phyloP scores from a whole-genome alignment of 2,329 filamentous ascomycete species.

The Ophiostoma angusticollis region DNA sequence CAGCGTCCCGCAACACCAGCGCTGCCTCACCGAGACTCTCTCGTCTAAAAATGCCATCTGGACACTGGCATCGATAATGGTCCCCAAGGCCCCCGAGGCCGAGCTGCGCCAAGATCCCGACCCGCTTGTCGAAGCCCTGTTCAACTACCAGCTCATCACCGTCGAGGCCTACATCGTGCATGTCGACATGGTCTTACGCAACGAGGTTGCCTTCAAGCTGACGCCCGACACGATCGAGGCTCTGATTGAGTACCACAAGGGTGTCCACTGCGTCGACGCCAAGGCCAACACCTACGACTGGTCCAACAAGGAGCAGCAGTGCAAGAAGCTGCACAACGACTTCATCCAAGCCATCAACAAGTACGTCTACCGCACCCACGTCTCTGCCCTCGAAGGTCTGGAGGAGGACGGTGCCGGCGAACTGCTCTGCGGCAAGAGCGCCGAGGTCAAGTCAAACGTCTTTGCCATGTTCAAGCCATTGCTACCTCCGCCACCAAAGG shows the following conservation, averaged over 20 bases:
- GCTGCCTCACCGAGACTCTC: slow-evolving; percentile 88
- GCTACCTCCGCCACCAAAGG: slow-evolving; percentile 71
- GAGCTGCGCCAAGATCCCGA: slow-evolving; percentile 74
- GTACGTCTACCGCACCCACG: slow-evolving; percentile 86
- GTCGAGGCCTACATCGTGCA: slow-evolving; percentile 97
- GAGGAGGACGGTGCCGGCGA: slow-evolving; percentile 95
- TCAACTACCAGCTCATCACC: slow-evolving; percentile 87
- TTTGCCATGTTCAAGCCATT: slow-evolving; percentile 77
- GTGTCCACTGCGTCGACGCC: slow-evolving; percentile 82
- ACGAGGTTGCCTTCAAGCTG: slow-evolving; percentile 96
- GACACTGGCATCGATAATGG: slow-evolving; percentile 85
- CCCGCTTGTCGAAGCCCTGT: slow-evolving; percentile 72
- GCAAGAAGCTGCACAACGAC: slow-evolving; percentile 95
- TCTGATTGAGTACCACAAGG: slow-evolving; percentile 90
- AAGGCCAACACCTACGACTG: slow-evolving; percentile 85
- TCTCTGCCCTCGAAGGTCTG: slow-evolving; percentile 80
- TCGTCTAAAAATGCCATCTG: slow-evolving; percentile 86
- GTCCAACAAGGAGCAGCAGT: slow-evolving; percentile 90
- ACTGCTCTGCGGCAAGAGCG: slow-evolving; percentile 78
- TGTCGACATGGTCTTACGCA: slow-evolving; percentile 95
- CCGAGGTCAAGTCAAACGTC: slow-evolving; percentile 84
- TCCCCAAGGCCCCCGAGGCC: slow-evolving; percentile 76
- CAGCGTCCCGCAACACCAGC: slow-evolving; percentile 87
- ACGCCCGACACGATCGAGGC: slow-evolving; percentile 88
- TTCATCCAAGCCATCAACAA: slow-evolving; percentile 95